Evolutionary conservation across 805 yeast genomes (phyloP).

Genomic region (Saccharomycopsis selenospora): DNA sequence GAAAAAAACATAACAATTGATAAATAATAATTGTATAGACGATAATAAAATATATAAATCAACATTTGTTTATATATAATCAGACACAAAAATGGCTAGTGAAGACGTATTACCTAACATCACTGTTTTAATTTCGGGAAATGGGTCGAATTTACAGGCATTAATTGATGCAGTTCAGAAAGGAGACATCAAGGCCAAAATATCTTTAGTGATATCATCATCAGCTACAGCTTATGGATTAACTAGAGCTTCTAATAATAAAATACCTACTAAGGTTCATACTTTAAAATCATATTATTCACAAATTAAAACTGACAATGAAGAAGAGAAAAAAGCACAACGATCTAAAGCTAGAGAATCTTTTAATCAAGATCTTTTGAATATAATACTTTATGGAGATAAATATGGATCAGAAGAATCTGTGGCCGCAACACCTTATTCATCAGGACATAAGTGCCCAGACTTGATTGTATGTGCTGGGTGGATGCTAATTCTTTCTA

Average conservation of each 20-base stretch:
- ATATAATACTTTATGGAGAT: slow-evolving; percentile 47
- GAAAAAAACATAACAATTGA: too few species aligned
- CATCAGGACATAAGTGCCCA: slow-evolving; percentile 44
- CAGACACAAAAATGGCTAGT: neutral
- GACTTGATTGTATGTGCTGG: slow-evolving; percentile 95
- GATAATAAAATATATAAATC: neutral
- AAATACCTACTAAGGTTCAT: slow-evolving; percentile 68
- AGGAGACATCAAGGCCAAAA: slow-evolving; percentile 41
- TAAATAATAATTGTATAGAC: too few species aligned
- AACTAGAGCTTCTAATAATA: slow-evolving; percentile 61
- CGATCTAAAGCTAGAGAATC: slow-evolving; percentile 56
- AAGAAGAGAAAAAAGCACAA: slow-evolving; percentile 50
- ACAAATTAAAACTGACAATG: slow-evolving; percentile 41
- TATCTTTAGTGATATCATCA: slow-evolving; percentile 79
- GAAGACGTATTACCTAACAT: slow-evolving; percentile 27
- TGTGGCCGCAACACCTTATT: slow-evolving; percentile 29
- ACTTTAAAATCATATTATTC: slow-evolving; percentile 65
- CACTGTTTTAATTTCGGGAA: slow-evolving; percentile 82
- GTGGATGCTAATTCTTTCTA: slow-evolving; percentile 91
- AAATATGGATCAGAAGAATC: slow-evolving; percentile 30
- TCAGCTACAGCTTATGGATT: slow-evolving; percentile 82
- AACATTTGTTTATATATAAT: too few species aligned
- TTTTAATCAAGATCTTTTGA: slow-evolving; percentile 76
- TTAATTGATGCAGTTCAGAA: slow-evolving; percentile 62
- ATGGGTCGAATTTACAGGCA: slow-evolving; percentile 94